A percentile compares a stretch with the other conserved stretches of the same genome.
Conservation (phyloP, 192 early-diverging fungal species). For the Backusella tuberculispora region DNA sequence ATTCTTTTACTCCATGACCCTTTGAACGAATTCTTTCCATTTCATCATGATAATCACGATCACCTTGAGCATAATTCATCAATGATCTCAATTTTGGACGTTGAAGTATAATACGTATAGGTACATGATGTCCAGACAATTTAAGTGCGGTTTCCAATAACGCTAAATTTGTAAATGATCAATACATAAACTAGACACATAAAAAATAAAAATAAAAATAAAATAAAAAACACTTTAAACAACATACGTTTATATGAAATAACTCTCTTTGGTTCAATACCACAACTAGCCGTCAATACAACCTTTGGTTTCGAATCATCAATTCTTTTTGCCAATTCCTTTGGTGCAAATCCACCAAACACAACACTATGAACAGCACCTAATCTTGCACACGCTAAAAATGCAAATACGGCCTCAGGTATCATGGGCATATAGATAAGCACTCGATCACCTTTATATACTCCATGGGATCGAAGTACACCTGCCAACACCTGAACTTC, state of each 20-base stretch:
- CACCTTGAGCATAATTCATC: conserved; percentile 57
- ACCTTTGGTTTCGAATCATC: conserved; percentile 77
- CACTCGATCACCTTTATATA: conserved; percentile 73
- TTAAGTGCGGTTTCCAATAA: conserved; percentile 74
- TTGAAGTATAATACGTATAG: conserved; percentile 62
- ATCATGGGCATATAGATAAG: conserved; percentile 89
- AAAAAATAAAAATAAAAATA: too few species aligned
- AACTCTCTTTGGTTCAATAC: conserved; percentile 74
- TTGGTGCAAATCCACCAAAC: conserved; percentile 80
- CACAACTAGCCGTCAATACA: conserved; percentile 76
- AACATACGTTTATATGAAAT: conserved; percentile 71
- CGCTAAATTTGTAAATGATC: too few species aligned
- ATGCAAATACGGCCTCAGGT: conserved; percentile 77
- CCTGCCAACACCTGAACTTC: conserved; percentile 70
- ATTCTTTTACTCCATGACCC: conserved; percentile 48
- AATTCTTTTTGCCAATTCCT: conserved; percentile 83
- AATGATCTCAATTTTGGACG: conserved; percentile 59
- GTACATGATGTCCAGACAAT: conserved; percentile 52
- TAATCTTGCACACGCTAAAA: conserved; percentile 84
- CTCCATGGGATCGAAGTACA: conserved; percentile 62
- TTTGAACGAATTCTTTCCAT: conserved; percentile 45
- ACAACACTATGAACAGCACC: conserved; percentile 86
- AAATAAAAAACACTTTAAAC: not conserved
- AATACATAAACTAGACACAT: too few species aligned
- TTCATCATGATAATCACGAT: conserved; percentile 58